Percentiles rank a stretch among this genome's conserved stretches.
These are phyloP conservation scores for Dryas alaskensis DNA, from an alignment of 306 rosid genomes.

Conservation along the genomic window DNA sequence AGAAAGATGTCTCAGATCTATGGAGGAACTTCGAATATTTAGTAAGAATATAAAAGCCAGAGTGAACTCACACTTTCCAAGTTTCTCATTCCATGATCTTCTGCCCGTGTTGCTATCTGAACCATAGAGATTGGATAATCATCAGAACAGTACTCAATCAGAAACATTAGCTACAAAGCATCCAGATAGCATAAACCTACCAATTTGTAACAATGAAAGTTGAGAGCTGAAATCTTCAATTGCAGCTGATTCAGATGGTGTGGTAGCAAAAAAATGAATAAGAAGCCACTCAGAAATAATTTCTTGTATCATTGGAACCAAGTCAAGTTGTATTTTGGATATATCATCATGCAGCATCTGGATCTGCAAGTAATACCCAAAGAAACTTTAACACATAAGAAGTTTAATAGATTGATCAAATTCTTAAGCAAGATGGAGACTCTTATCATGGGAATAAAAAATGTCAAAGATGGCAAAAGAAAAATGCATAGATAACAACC, in stretches of 20 bases:
- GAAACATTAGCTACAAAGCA: conserved; percentile 5
- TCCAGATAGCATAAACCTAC: conserved; percentile 36
- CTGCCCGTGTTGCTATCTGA: conserved; percentile 56
- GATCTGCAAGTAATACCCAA: conserved; percentile 45
- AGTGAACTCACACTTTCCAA: conserved; percentile 71
- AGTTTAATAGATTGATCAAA: background rate
- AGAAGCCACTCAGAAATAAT: conserved; percentile 79
- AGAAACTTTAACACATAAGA: background rate
- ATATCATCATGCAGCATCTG: conserved; percentile 65
- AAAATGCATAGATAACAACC: background rate
- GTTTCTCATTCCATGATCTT: conserved; percentile 70
- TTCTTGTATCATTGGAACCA: conserved; percentile 88
- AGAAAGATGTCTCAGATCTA: conserved; percentile 33
- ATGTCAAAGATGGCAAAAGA: background rate
- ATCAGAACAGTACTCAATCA: conserved; percentile 13
- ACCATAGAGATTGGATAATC: conserved; percentile 24
- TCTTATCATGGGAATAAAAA: conserved; percentile 1
- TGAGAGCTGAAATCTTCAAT: conserved; percentile 83
- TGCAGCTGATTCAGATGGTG: conserved; percentile 69
- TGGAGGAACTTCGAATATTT: conserved; percentile 49
- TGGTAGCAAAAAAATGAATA: conserved; percentile 64
- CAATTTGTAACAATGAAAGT: conserved; percentile 81
- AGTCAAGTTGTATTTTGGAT: conserved; percentile 64
- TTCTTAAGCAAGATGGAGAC: background rate
- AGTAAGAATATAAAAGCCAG: conserved; percentile 70